These are phyloP conservation scores for Erodium moschatum DNA, from an alignment of 441 rosid species.

Conservation along the genomic window DNA sequence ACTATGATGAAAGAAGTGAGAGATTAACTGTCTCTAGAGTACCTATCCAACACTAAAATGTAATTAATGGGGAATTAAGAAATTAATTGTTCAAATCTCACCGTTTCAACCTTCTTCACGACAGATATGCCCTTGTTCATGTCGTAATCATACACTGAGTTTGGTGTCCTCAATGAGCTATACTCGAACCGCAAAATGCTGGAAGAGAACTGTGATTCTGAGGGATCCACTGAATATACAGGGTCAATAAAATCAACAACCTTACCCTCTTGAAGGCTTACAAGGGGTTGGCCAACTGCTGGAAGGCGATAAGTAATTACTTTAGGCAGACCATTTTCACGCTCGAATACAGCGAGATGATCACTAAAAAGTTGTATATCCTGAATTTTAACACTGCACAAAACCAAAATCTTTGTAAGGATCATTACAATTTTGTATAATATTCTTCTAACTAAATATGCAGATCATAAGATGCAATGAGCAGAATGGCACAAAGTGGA, in stretches of 20 bases:
- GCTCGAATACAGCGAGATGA: conserved; percentile 69
- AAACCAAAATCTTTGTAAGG: conserved; percentile 15
- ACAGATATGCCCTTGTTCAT: conserved; percentile 65
- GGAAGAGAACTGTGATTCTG: conserved; percentile 52
- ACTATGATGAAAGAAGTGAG: neutral
- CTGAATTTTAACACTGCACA: conserved; percentile 67
- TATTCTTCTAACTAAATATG: conserved; percentile 1
- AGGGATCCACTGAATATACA: conserved; percentile 44
- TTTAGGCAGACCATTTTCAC: conserved; percentile 61
- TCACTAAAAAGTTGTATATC: conserved; percentile 56
- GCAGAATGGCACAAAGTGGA: neutral
- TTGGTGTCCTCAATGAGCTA: conserved; percentile 75
- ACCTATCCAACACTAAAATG: neutral
- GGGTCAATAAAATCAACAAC: conserved; percentile 68
- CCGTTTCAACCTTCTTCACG: conserved; percentile 68
- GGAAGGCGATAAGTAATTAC: conserved; percentile 58
- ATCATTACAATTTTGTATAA: conserved; percentile 1
- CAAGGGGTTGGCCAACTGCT: conserved; percentile 51
- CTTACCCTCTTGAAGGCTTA: conserved; percentile 46
- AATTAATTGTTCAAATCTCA: conserved; percentile 30
- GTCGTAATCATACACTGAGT: conserved; percentile 68
- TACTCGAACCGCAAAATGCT: conserved; percentile 64
- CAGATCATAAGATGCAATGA: conserved; percentile 3
- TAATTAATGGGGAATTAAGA: neutral
- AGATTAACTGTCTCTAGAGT: neutral